Evolutionary conservation across 192 early-diverging fungal species (phyloP).

Genomic region (Backusella australiensis): DNA sequence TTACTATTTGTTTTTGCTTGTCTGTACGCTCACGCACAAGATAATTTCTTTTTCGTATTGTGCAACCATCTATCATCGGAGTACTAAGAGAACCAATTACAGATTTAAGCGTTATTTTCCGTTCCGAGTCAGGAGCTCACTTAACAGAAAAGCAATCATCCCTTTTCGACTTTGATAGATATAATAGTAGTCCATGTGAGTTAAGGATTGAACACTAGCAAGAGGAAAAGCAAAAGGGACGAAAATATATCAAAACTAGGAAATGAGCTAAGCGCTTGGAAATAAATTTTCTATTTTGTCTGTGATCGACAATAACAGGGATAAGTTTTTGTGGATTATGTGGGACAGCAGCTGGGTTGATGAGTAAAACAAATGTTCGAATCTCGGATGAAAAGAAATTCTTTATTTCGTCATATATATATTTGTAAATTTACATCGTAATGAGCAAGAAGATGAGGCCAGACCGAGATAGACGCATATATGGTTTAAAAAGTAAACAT

Average conservation of each 20-base stretch:
- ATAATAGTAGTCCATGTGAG: background rate
- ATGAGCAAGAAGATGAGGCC: background rate
- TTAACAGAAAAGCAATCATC: background rate
- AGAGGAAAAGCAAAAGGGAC: background rate
- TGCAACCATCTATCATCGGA: background rate
- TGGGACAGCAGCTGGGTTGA: background rate
- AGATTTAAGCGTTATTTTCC: constrained; percentile 3
- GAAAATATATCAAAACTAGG: background rate
- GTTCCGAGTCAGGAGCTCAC: background rate
- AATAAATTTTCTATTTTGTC: background rate
- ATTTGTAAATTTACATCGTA: background rate
- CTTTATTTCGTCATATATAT: background rate
- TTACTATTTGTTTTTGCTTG: background rate
- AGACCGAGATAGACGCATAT: too few relatives aligned
- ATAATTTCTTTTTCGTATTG: background rate
- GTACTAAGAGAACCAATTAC: constrained; percentile 6
- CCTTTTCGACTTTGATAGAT: background rate
- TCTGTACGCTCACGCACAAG: background rate
- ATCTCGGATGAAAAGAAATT: background rate
- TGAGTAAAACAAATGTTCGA: background rate
- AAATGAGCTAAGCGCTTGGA: background rate
- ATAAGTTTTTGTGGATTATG: background rate
- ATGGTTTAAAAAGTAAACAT: background rate
- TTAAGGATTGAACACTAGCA: background rate
- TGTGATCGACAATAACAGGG: background rate